Evolutionary conservation across 1,284 basidiomycete genomes (phyloP).

Genomic region (Irpex rosettiformis): DNA sequence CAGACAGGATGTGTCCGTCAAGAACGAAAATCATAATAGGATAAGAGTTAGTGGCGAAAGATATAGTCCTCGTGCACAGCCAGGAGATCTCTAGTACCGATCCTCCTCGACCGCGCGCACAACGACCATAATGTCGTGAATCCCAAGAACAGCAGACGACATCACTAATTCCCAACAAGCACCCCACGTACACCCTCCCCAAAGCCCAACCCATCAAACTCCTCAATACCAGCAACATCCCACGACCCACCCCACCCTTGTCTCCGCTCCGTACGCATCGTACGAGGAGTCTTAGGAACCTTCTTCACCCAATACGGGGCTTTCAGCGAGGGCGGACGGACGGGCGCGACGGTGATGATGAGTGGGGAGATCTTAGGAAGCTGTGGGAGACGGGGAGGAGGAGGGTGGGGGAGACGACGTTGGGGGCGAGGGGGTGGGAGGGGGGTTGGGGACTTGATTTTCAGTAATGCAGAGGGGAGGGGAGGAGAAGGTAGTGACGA

Average conservation of each 20-base stretch:
- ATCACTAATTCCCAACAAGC: no score
- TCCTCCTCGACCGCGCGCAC: no score
- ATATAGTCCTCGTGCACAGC: no score
- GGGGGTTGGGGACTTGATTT: not conserved
- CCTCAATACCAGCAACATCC: slow-evolving; percentile 21
- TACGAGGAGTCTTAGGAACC: slow-evolving; percentile 24
- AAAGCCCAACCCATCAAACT: no score
- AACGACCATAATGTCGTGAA: no score
- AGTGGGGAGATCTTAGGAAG: slow-evolving; percentile 6
- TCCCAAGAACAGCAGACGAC: no score
- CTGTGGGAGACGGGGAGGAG: slow-evolving; percentile 12
- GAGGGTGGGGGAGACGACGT: slow-evolving; percentile 8
- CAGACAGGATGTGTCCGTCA: no score
- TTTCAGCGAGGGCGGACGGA: slow-evolving; percentile 15
- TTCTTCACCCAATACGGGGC: slow-evolving; percentile 30
- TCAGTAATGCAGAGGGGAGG: not conserved
- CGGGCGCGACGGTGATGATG: slow-evolving; percentile 9
- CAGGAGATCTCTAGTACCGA: no score
- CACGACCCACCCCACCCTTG: slow-evolving; percentile 30
- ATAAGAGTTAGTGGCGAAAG: no score
- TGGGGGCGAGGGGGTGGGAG: slow-evolving; percentile 12
- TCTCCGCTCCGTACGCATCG: slow-evolving; percentile 24
- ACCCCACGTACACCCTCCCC: no score
- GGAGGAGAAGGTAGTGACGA: slow-evolving; percentile 11
- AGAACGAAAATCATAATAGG: no score